phyloP scores from a whole-genome alignment of 2,329 filamentous ascomycete species.

The Talaromyces funiculosus region DNA sequence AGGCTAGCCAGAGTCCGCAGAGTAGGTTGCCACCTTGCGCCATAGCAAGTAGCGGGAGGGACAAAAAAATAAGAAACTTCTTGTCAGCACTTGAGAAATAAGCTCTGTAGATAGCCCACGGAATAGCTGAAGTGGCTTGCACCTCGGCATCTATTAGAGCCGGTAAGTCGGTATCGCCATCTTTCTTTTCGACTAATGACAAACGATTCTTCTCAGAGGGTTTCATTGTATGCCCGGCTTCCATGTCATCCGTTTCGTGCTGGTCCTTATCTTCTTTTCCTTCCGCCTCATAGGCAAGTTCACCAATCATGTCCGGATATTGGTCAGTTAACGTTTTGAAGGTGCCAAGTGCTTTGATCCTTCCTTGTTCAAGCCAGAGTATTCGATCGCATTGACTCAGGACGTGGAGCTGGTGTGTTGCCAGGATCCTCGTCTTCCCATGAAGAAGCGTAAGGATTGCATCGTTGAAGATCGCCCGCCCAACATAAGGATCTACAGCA shows the following conservation, averaged over 20 bases:
- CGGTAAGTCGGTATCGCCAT: background rate
- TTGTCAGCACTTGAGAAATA: background rate
- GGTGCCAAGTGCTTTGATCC: background rate
- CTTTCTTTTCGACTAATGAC: background rate
- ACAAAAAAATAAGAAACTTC: background rate
- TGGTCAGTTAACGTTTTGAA: background rate
- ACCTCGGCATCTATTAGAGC: background rate
- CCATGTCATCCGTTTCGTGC: background rate
- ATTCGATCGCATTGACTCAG: background rate
- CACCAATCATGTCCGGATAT: constrained; percentile 1
- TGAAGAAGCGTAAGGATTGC: background rate
- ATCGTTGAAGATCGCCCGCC: background rate
- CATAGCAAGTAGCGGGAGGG: background rate
- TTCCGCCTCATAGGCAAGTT: background rate
- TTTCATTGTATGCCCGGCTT: background rate
- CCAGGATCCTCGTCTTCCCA: constrained; percentile 1
- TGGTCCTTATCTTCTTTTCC: background rate
- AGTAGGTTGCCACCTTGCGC: background rate
- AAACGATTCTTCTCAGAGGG: background rate
- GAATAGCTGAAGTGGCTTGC: background rate
- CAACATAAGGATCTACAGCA: constrained; percentile 2
- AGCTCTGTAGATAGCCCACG: background rate
- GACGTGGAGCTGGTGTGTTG: background rate
- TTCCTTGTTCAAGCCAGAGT: background rate
- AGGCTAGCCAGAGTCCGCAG: background rate